Base-by-base conservation (phyloP, 75 land plant species). In the Adiantum capillusveneris region DNA sequence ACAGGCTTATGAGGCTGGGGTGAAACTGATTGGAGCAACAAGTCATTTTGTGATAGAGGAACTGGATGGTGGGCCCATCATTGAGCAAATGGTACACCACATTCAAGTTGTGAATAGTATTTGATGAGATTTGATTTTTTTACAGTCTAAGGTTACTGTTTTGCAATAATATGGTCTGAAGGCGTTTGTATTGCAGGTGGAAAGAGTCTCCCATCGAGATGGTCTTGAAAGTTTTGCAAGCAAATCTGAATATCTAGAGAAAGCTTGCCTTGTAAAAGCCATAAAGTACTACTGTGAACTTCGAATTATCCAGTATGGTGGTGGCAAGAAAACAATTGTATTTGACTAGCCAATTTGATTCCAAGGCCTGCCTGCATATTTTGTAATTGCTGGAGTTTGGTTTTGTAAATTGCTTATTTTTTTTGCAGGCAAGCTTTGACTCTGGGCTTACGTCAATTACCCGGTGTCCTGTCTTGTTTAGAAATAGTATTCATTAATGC, bases 1-100 rank as follows among this genome's bases (percentile, higher is more conserved):
- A 25, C 77, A 93, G 98, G 98, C 98, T 57, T 93, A 79, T 81
- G 85, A 89, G 57, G 90, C 85, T 44, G 98, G 98, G 19, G 98
- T 93, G 55, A 93, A 89, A 62, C 65, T 93, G 50, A 93, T 93
- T 74, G 97, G 98, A 74, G 98, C 98, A 44, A 93, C 98, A 27
- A 89, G 84, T 48, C 98, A 93, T 60, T 93, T 93, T 66, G 90
- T 93, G 22, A 85, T 83, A n/a, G 90, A 83, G 70, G 90, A 87
- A 60, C 85, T 89, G 45, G 98, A 93, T 63, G 72, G 56, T 42
- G 98, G 98, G 45, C 96, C 98, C 14, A 85, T 93, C 25, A 93
- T 93, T 59, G 98, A 89, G 64, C 98, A 93, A 62, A 86, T 89
- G 98, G 98, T 89, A 69, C 7, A 34, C 37, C 37, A 34, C 37